phyloP scores from a whole-genome alignment of 2,329 filamentous ascomycete species.

The Cordyceps javanica region DNA sequence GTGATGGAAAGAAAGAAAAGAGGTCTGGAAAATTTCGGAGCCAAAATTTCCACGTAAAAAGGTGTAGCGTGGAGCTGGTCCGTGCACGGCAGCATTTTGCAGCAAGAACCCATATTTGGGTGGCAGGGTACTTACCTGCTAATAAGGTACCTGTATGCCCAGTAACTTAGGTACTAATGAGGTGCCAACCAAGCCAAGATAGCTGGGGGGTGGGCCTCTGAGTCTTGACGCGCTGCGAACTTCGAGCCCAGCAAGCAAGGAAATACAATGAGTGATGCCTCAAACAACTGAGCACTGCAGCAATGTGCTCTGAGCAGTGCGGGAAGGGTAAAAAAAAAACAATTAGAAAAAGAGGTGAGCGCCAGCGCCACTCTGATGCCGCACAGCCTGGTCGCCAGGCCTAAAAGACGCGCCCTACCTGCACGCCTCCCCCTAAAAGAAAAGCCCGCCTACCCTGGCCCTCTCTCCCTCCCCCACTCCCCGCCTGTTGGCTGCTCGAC shows the following conservation, averaged over 20 bases:
- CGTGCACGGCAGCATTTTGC: not conserved
- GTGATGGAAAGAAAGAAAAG: not conserved
- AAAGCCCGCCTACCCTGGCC: not conserved
- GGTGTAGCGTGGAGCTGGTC: slow-evolving; percentile 7
- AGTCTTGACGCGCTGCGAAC: no score
- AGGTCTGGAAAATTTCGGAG: not conserved
- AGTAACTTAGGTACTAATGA: no score
- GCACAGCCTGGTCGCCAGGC: not conserved
- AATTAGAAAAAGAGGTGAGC: not conserved
- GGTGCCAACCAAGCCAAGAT: no score
- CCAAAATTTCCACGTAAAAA: slow-evolving; percentile 6
- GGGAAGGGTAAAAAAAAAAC: no score
- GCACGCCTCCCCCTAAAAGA: not conserved
- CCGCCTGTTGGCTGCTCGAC: not conserved
- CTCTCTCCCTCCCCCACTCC: not conserved
- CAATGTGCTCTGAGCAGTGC: no score
- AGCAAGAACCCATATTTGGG: not conserved
- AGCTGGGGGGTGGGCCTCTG: no score
- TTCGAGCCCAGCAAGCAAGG: no score
- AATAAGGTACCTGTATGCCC: no score
- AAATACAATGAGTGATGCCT: no score
- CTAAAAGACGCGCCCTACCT: not conserved
- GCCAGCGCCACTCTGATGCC: not conserved
- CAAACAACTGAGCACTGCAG: no score
- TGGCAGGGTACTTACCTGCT: not conserved